These are phyloP conservation scores for Castanea mollissima DNA, from an alignment of 306 rosid species.

Conservation along the genomic window DNA sequence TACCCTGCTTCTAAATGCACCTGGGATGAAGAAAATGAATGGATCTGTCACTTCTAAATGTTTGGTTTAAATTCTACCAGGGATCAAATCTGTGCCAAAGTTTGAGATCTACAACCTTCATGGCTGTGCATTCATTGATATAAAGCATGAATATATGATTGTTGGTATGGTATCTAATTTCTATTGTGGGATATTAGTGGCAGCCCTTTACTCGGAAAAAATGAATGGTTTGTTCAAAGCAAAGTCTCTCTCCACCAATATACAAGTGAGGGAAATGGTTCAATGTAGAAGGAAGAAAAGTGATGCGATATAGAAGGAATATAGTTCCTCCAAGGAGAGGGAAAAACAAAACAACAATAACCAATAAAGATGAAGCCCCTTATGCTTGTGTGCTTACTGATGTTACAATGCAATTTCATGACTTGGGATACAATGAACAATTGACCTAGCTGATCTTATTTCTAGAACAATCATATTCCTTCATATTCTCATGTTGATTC, in stretches of 20 bases:
- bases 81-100: neutral
- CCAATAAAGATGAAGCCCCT: too few species aligned
- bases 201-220: neutral
- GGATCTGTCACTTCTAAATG: neutral
- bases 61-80: neutral
- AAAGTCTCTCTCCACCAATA: too few species aligned
- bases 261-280: too few species aligned
- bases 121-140: neutral
- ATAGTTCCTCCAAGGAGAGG: neutral
- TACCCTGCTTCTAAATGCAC: neutral
- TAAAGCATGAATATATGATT: neutral
- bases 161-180: neutral
- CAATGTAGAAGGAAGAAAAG: too few species aligned
- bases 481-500: neutral
- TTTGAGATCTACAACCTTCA: neutral
- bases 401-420: neutral
- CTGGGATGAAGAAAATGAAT: neutral
- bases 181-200: neutral
- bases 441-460: neutral
- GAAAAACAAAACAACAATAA: neutral
- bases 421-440: neutral
- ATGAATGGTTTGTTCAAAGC: neutral
- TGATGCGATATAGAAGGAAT: too few species aligned
- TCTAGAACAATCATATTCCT: neutral
- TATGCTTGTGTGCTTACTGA: neutral